These are phyloP conservation scores for Pezicula carpinea DNA, from an alignment of 2,329 filamentous ascomycete genomes.

Conservation along the genomic window DNA sequence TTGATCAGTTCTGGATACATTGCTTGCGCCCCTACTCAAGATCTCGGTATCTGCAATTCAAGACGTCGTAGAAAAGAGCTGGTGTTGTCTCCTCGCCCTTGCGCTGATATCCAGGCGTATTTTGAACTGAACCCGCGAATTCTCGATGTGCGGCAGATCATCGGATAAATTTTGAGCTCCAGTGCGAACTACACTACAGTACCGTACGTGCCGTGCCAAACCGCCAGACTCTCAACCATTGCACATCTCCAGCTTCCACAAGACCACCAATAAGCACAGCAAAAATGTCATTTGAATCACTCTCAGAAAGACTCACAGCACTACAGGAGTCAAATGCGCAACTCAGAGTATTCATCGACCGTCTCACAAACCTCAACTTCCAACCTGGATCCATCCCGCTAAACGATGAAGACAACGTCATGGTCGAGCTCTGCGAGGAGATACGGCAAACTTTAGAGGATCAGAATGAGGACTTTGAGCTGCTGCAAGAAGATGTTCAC, in stretches of 20 bases:
- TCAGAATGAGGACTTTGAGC: slow-evolving; percentile 77
- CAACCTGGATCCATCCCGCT: slow-evolving; percentile 53
- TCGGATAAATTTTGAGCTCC: background rate
- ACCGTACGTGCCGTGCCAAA: background rate
- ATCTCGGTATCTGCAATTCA: background rate
- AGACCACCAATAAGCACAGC: background rate
- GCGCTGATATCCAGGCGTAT: background rate
- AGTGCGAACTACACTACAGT: background rate
- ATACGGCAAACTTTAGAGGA: slow-evolving; percentile 75
- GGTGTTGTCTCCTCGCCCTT: no score
- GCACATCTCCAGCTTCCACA: background rate
- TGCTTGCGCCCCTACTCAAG: background rate
- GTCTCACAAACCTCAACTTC: slow-evolving; percentile 54
- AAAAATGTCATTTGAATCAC: slow-evolving; percentile 54
- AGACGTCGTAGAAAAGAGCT: background rate
- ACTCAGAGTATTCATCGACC: slow-evolving; percentile 54
- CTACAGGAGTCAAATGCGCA: slow-evolving; percentile 58
- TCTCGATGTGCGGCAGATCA: background rate
- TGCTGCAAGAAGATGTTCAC: slow-evolving; percentile 72
- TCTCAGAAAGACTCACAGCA: slow-evolving; percentile 56
- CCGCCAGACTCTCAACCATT: background rate
- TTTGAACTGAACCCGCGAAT: no score
- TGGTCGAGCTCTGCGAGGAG: slow-evolving; percentile 71
- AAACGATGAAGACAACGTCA: slow-evolving; percentile 41
- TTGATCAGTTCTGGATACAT: background rate